Conservation (phyloP, 805 yeast species). For the Hanseniaspora hatyaiensis region DNA sequence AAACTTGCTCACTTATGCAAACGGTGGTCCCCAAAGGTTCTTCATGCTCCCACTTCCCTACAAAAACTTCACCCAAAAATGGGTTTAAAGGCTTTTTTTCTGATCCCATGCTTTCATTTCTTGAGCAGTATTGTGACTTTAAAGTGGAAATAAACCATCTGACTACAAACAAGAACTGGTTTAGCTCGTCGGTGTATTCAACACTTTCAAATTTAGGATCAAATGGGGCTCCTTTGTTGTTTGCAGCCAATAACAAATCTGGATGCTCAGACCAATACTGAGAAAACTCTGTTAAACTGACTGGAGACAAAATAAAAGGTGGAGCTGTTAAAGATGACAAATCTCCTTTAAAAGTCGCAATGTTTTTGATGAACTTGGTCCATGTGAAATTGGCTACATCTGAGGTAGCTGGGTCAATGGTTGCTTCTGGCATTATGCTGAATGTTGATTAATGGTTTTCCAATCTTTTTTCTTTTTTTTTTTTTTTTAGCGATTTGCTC, state of each 20-base stretch:
- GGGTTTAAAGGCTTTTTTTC: constrained; percentile 97
- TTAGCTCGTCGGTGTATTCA: constrained; percentile 37
- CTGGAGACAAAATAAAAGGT: constrained; percentile 85
- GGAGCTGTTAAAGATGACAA: constrained; percentile 92
- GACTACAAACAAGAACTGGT: constrained; percentile 54
- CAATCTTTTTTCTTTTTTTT: neutral
- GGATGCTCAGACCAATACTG: constrained; percentile 95
- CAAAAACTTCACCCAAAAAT: constrained; percentile 85
- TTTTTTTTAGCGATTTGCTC: too few species aligned
- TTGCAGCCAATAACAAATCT: constrained; percentile 62
- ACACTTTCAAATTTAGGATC: constrained; percentile 25
- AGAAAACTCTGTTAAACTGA: constrained; percentile 80
- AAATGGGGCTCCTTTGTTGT: constrained; percentile 24
- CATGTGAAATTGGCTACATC: constrained; percentile 41
- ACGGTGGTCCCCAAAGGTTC: constrained; percentile 62
- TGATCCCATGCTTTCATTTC: constrained; percentile 84
- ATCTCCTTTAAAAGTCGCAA: constrained; percentile 89
- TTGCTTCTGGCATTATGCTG: constrained; percentile 7
- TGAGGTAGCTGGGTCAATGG: constrained; percentile 1
- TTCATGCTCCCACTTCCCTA: constrained; percentile 69
- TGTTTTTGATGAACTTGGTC: constrained; percentile 82
- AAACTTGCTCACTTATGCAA: constrained; percentile 80
- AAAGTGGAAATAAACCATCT: constrained; percentile 86
- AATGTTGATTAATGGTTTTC: neutral
- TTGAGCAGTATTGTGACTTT: constrained; percentile 84